Percentiles rank a stretch among this genome's conserved stretches.
These are phyloP conservation scores for Ulmus americana DNA, from an alignment of 331 rosid genomes.

Conservation along the genomic window DNA sequence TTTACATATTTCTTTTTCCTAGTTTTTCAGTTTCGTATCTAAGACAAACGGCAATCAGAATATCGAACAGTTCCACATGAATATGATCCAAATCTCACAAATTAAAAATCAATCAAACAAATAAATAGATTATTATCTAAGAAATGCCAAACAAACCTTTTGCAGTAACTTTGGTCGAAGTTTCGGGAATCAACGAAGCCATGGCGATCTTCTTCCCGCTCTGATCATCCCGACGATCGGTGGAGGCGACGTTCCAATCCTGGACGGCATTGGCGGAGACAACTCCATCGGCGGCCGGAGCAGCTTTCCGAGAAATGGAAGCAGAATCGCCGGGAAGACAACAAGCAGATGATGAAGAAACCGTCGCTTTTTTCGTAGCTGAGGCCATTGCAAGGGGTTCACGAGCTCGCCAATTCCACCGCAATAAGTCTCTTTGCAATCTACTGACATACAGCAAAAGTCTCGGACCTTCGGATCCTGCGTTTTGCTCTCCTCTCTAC, in stretches of 20 bases:
- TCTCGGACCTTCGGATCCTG: slow-evolving; percentile 20
- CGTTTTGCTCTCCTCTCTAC: slow-evolving; percentile 22
- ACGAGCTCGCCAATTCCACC: slow-evolving; percentile 61
- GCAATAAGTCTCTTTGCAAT: slow-evolving; percentile 47
- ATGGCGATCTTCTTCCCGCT: slow-evolving; percentile 42
- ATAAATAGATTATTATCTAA: background rate
- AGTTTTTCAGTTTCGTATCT: background rate
- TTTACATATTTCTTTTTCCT: background rate
- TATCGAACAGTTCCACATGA: background rate
- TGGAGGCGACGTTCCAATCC: slow-evolving; percentile 41
- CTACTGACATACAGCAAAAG: slow-evolving; percentile 82
- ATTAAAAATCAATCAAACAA: background rate
- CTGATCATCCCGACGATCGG: slow-evolving; percentile 41
- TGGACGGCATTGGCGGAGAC: slow-evolving; percentile 35
- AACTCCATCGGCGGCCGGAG: slow-evolving; percentile 20
- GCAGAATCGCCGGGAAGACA: slow-evolving; percentile 27
- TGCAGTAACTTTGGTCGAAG: slow-evolving; percentile 54
- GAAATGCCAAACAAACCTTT: slow-evolving; percentile 37
- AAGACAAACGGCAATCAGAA: background rate
- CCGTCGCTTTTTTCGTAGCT: slow-evolving; percentile 85
- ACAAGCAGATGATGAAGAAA: slow-evolving; percentile 26
- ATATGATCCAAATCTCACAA: background rate
- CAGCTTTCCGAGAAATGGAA: slow-evolving; percentile 27
- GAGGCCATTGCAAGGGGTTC: slow-evolving; percentile 91
- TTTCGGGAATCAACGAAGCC: slow-evolving; percentile 52